Conservation (phyloP, 169 alveolate species). For the Cystoisospora suis region DNA sequence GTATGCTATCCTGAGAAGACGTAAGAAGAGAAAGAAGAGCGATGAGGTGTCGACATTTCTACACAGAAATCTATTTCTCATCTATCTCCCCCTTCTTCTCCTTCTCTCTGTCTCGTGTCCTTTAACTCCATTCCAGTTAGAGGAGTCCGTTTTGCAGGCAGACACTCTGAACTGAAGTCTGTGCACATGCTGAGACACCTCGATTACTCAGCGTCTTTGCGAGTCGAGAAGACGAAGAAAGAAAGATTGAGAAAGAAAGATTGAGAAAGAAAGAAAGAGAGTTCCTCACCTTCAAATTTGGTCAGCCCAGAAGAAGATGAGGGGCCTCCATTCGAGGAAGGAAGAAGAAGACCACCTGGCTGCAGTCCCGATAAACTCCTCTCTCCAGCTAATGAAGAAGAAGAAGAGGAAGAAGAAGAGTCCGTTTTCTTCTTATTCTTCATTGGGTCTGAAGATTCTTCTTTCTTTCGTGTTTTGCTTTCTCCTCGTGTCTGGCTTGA, state of each 20-base stretch:
- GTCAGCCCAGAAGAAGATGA: not conserved
- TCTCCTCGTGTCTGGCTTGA: no score
- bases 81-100: not conserved
- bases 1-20: no score
- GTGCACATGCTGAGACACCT: not conserved
- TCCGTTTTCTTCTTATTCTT: no score
- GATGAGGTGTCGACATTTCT: not conserved
- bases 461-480: no score
- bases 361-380: no score
- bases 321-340: no score
- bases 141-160: no score
- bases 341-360: no score
- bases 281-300: not conserved
- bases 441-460: no score
- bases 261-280: not conserved
- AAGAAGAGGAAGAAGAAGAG: no score
- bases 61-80: not conserved
- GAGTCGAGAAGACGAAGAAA: not conserved
- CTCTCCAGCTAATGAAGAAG: no score
- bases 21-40: not conserved
- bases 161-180: not conserved
- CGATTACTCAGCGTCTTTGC: not conserved
- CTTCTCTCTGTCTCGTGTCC: not conserved
- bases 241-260: not conserved
- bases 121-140: not conserved